phyloP scores from a whole-genome alignment of 805 yeast species.

The Saturnispora mendoncae region DNA sequence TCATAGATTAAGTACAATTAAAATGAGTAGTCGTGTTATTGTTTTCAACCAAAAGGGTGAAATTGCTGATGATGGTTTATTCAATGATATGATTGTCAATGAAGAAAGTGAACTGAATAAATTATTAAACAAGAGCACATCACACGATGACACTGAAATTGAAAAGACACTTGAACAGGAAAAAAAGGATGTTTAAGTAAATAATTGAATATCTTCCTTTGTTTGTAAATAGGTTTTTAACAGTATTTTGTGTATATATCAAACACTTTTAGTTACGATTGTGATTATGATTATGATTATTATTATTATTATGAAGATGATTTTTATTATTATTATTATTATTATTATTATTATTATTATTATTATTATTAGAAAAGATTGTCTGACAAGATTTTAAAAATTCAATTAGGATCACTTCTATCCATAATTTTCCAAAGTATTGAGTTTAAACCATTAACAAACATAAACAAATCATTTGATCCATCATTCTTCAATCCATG shows the following conservation, averaged over 20 bases:
- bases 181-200: constrained; percentile 8
- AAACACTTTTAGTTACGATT: too few relatives aligned
- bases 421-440: constrained; percentile 26
- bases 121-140: constrained; percentile 29
- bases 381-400: not conserved
- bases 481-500: constrained; percentile 26
- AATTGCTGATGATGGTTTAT: constrained; percentile 66
- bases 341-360: too few relatives aligned
- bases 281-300: too few relatives aligned
- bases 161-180: constrained; percentile 12
- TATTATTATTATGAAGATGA: too few relatives aligned
- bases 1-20: constrained; percentile 81
- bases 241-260: too few relatives aligned
- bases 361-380: too few relatives aligned
- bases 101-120: constrained; percentile 38
- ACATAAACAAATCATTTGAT: constrained; percentile 20
- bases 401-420: constrained; percentile 22
- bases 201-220: not conserved
- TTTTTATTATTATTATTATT: too few relatives aligned
- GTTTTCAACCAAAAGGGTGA: constrained; percentile 63
- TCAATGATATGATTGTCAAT: constrained; percentile 40
- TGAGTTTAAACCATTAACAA: constrained; percentile 15
- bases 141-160: constrained; percentile 22
- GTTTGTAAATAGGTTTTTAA: constrained; percentile 1
- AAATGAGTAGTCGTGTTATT: constrained; percentile 69